Evolutionary conservation across 106 monocot species (phyloP).

Genomic region (Posidonia australis): DNA sequence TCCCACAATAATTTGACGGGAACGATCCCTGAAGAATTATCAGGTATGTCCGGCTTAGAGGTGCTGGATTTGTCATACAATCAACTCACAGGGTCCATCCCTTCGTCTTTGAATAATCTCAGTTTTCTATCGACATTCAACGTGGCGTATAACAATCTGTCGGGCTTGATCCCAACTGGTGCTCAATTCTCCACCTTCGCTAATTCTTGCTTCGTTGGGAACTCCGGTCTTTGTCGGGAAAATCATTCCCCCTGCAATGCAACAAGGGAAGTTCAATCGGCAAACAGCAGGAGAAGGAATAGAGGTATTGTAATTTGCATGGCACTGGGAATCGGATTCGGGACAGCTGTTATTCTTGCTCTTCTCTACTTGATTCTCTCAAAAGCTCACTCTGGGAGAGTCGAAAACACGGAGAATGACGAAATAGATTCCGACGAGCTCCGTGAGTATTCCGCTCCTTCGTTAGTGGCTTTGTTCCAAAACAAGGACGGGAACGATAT

Average conservation of each 20-base stretch:
- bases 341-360: constrained; percentile 1
- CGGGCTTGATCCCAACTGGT: constrained; percentile 39
- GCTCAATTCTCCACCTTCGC: constrained; percentile 71
- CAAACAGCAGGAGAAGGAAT: too few species aligned
- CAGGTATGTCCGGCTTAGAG: constrained; percentile 56
- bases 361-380: constrained; percentile 2
- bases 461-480: constrained; percentile 14
- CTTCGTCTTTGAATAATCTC: constrained; percentile 39
- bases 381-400: constrained; percentile 12
- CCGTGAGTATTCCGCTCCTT: background rate
- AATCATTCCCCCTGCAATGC: constrained; percentile 13
- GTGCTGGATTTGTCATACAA: constrained; percentile 56
- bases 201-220: constrained; percentile 40
- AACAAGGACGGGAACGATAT: constrained; percentile 18
- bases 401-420: constrained; percentile 1
- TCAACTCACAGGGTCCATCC: constrained; percentile 49
- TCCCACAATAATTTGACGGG: constrained; percentile 45
- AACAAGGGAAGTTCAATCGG: background rate
- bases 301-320: too few species aligned
- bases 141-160: constrained; percentile 57
- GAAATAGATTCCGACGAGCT: background rate
- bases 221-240: constrained; percentile 44
- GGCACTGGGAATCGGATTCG: too few species aligned
- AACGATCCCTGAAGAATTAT: constrained; percentile 40
- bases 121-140: constrained; percentile 54